Evolutionary conservation across 139 green algal species (phyloP), one percentile per base, ranked within the genome.

Genomic region (Pleodorina starrii): DNA sequence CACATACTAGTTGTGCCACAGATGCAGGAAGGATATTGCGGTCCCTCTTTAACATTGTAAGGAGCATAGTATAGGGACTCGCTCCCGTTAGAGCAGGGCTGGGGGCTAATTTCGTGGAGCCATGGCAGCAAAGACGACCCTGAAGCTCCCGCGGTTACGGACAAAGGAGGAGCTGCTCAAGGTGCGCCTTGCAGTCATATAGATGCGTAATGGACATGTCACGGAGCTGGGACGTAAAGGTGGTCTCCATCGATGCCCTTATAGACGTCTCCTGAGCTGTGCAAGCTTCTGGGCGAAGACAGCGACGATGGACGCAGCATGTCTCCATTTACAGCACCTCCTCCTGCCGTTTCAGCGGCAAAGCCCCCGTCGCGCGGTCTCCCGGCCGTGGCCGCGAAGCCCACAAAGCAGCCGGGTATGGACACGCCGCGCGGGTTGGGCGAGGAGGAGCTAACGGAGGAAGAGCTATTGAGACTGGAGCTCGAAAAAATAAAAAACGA

Each of bases 401-500:
- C 50, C 1, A 77, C 72, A 51, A 79, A 90, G 84, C n/a, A 35
- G 36, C 69, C 74, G 11, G 75, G 77, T 25, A 93, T 93, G 84
- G 93, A 95, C 74, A 94, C 91, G 17, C 93, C 93, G 0, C 63
- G 91, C 1, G 90, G 87, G 0, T 91, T 94, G 25, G 82, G 87
- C 36, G 91, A 94, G 46, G 94, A 97, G 36, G 95, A 96, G 90
- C 90, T 96, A 12, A 97, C 93, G 10, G 94, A 97, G 73, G 96
- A 97, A 75, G 94, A 98, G 63, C 89, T 96, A 50, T 90, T 97
- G 54, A 80, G 91, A 35, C 84, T 93, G 38, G 94, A 98, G 86
- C 91, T 98, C 21, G 95, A 97, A 60, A 94, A 93, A 21, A 95
- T 97, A 2, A 97, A 99, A 89, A 91, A 92, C 27, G 97, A 99